phyloP scores from a whole-genome alignment of 1,139 yeast species.

The Sugiyamaella japonica region DNA sequence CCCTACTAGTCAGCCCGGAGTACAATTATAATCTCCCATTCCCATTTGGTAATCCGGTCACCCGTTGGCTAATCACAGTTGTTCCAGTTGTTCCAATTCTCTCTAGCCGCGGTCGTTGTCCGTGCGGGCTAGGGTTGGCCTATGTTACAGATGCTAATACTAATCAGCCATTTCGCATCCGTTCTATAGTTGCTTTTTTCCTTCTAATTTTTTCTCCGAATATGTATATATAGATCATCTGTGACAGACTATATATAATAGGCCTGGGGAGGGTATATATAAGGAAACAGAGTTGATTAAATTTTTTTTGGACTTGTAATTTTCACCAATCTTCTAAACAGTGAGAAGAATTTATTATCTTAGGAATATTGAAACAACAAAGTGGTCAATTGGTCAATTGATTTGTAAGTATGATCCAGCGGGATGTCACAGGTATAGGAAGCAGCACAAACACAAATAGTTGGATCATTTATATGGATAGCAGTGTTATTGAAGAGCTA shows the following conservation, averaged over 20 bases:
- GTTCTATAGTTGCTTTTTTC: slow-evolving; percentile 7
- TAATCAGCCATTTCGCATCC: slow-evolving; percentile 9
- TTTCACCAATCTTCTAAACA: neutral
- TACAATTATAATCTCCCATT: neutral
- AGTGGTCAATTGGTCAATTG: neutral
- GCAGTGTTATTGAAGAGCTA: too few species aligned
- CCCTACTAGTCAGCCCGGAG: neutral
- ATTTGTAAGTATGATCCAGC: too few species aligned
- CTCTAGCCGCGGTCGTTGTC: slow-evolving; percentile 9
- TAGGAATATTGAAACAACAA: neutral
- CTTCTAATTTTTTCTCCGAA: neutral
- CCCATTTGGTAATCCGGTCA: neutral
- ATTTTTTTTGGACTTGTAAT: neutral
- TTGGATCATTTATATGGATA: too few species aligned
- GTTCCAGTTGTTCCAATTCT: neutral
- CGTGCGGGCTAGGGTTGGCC: slow-evolving; percentile 3
- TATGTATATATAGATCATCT: neutral
- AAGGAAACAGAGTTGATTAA: too few species aligned
- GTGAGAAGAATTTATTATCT: neutral
- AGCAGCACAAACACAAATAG: too few species aligned
- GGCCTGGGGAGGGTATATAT: too few species aligned
- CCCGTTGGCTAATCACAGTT: neutral
- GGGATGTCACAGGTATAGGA: too few species aligned
- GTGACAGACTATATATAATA: neutral
- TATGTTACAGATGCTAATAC: neutral